Conservation (phyloP, 73 alveolate genomes). For the Paramecium sexaurelia region DNA sequence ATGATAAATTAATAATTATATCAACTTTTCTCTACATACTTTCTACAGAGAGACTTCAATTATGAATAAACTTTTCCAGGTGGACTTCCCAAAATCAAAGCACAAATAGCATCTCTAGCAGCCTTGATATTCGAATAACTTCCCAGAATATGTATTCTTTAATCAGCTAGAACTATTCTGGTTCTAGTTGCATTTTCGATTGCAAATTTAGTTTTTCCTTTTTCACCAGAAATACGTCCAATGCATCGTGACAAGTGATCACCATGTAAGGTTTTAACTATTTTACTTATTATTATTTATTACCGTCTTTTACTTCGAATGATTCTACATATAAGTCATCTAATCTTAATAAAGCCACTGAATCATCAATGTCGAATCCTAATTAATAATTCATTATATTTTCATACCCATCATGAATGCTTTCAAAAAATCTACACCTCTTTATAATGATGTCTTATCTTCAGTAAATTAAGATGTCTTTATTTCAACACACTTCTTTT, state of each 20-base stretch:
- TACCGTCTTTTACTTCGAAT: conserved; percentile 97
- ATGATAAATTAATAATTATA: neutral
- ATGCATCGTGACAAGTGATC: conserved; percentile 99
- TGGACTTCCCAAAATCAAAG: conserved; percentile 98
- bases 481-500: conserved; percentile 96
- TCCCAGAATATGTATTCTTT: conserved; percentile 95
- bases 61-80: conserved; percentile 99
- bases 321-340: conserved; percentile 98
- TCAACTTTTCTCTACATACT: conserved; percentile 69
- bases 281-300: neutral
- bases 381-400: neutral
- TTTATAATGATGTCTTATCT: conserved; percentile 94
- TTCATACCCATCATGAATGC: conserved; percentile 96
- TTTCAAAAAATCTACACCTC: conserved; percentile 95
- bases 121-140: conserved; percentile 91
- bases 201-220: conserved; percentile 99
- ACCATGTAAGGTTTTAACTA: conserved; percentile 96
- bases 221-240: conserved; percentile 99
- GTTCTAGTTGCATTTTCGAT: conserved; percentile 99
- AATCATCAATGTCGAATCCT: conserved; percentile 96
- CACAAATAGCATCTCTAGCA: conserved; percentile 98
- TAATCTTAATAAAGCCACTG: conserved; percentile 98
- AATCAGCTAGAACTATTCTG: conserved; percentile 97
- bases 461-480: conserved; percentile 93
- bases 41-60: conserved; percentile 94